These are phyloP conservation scores for Ceratorhiza oryzae-sativae DNA, from an alignment of 1,284 basidiomycete genomes.

Conservation along the genomic window DNA sequence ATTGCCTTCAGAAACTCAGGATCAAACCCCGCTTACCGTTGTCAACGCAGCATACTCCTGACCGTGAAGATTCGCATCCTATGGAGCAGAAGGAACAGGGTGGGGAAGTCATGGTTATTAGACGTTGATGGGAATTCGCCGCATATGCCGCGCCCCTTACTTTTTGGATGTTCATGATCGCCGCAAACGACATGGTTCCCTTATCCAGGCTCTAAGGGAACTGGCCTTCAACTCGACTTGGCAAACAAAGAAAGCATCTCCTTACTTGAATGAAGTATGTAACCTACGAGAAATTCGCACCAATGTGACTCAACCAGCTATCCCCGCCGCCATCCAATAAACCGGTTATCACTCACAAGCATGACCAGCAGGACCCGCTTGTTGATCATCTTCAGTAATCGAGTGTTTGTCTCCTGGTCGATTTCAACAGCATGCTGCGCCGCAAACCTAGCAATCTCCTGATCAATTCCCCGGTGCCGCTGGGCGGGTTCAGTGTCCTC, in stretches of 20 bases:
- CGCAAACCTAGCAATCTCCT: conserved; percentile 34
- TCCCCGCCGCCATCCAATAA: background rate
- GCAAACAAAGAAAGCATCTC: background rate
- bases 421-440: conserved; percentile 33
- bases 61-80: conserved; percentile 37
- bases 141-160: conserved; percentile 7
- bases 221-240: background rate
- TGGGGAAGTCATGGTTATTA: conserved; percentile 18
- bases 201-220: conserved; percentile 12
- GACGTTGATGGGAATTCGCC: conserved; percentile 15
- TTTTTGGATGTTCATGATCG: conserved; percentile 37
- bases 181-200: conserved; percentile 34
- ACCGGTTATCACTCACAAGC: conserved; percentile 17
- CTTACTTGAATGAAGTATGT: conserved; percentile 30
- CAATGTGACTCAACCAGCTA: background rate
- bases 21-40: conserved; percentile 29
- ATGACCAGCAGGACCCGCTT: conserved; percentile 29
- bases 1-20: background rate
- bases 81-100: conserved; percentile 18
- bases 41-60: conserved; percentile 37
- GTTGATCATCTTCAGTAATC: conserved; percentile 27
- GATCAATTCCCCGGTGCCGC: conserved; percentile 33
- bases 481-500: conserved; percentile 25
- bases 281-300: background rate
- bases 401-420: conserved; percentile 19